Evolutionary conservation across 148 eudicot species (phyloP).

Genomic region (Vaccinium myrtillus): DNA sequence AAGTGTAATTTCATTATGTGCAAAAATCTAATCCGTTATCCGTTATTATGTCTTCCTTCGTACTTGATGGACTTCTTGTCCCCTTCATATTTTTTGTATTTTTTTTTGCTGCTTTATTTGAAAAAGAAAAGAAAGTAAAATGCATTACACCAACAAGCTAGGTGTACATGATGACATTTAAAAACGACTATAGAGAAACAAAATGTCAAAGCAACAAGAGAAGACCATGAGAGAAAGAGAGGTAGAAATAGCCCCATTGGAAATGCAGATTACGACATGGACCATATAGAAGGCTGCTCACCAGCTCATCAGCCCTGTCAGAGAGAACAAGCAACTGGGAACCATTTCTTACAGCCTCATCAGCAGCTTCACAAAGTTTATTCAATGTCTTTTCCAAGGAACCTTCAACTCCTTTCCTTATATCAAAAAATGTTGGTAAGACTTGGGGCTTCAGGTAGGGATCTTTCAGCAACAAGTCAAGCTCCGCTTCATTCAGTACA

Average conservation of each 20-base stretch:
- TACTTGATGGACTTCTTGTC: not conserved
- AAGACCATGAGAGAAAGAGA: not conserved
- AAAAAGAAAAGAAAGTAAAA: not conserved
- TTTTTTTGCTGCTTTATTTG: not conserved
- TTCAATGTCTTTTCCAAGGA: conserved; percentile 71
- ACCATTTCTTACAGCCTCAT: conserved; percentile 99
- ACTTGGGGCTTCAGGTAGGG: conserved; percentile 72
- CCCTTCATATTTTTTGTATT: not conserved
- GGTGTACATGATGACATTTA: not conserved
- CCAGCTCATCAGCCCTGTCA: conserved; percentile 93
- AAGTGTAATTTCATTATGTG: not conserved
- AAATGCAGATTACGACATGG: not conserved
- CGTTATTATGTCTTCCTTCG: not conserved
- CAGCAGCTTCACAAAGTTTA: conserved; percentile 97
- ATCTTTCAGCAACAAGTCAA: conserved; percentile 74
- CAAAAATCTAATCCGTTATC: not conserved
- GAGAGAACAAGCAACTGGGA: conserved; percentile 88
- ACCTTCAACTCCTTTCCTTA: conserved; percentile 90
- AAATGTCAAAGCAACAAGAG: not conserved
- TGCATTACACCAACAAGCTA: not conserved
- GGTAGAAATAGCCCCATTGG: not conserved
- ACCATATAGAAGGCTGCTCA: conserved; percentile 30
- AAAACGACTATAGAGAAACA: not conserved
- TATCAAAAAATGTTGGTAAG: conserved; percentile 79
- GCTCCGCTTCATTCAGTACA: conserved; percentile 89